These are phyloP conservation scores for Bipolaris oryzae DNA, from an alignment of 2,329 filamentous ascomycete species.

Conservation along the genomic window DNA sequence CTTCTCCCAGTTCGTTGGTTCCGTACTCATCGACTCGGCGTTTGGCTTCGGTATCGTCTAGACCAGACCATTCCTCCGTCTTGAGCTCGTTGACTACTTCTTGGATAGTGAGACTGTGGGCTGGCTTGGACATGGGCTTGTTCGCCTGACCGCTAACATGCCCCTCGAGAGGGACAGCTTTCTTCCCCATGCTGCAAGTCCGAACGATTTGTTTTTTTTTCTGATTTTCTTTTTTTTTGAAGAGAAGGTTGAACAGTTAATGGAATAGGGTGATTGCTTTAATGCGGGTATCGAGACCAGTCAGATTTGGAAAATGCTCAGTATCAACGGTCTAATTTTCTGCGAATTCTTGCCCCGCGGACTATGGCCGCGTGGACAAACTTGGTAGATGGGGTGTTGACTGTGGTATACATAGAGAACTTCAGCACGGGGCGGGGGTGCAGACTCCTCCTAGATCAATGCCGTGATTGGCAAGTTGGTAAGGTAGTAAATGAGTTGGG, in stretches of 20 bases:
- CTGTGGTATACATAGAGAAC: slow-evolving; percentile 30
- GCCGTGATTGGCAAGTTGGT: slow-evolving; percentile 34
- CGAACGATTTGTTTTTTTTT: not conserved
- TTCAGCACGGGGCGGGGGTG: slow-evolving; percentile 37
- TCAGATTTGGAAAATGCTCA: not conserved
- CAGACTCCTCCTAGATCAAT: slow-evolving; percentile 35
- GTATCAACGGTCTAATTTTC: slow-evolving; percentile 21
- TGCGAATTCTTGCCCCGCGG: slow-evolving; percentile 27
- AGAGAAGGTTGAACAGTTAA: not conserved
- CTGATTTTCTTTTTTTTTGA: not conserved
- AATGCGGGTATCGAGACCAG: not conserved
- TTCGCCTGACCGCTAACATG: slow-evolving; percentile 52
- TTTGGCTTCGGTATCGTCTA: slow-evolving; percentile 65
- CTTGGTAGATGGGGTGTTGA: slow-evolving; percentile 24
- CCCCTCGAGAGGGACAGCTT: slow-evolving; percentile 24
- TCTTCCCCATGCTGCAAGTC: slow-evolving; percentile 26
- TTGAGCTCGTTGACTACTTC: slow-evolving; percentile 62
- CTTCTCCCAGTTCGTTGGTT: slow-evolving; percentile 73
- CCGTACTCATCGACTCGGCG: slow-evolving; percentile 66
- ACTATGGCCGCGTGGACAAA: slow-evolving; percentile 28
- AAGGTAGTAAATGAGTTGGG: not conserved
- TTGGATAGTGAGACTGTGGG: slow-evolving; percentile 63
- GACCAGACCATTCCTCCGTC: slow-evolving; percentile 69
- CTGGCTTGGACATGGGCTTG: slow-evolving; percentile 63
- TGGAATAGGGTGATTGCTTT: not conserved